These are phyloP conservation scores for Malassezia caprae DNA, from an alignment of 1,284 basidiomycete species.

Conservation along the genomic window DNA sequence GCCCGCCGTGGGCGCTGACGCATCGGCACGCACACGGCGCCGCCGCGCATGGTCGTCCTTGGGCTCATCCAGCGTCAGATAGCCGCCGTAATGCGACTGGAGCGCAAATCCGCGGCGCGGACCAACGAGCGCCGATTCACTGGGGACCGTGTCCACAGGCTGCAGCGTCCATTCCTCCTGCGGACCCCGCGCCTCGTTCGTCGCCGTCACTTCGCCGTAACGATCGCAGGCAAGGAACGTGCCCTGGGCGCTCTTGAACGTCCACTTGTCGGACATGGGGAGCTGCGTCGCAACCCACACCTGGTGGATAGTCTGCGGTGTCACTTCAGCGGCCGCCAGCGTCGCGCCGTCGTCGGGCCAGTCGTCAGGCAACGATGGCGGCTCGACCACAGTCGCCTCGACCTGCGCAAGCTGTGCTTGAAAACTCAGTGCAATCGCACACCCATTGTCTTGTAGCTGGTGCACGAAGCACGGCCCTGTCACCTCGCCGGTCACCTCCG, in stretches of 20 bases:
- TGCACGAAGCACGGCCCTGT: conserved; percentile 11
- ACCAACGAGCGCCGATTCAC: not conserved
- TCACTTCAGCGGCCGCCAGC: conserved; percentile 13
- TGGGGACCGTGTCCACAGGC: not conserved
- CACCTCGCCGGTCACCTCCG: conserved; percentile 2
- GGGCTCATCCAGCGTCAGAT: conserved; percentile 23
- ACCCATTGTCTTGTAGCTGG: not conserved
- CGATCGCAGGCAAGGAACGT: conserved; percentile 31
- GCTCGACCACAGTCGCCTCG: conserved; percentile 6
- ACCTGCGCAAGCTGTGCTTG: conserved; percentile 8
- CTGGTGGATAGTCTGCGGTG: conserved; percentile 33
- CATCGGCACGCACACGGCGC: conserved; percentile 26
- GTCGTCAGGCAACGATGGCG: conserved; percentile 1
- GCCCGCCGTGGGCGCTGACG: not conserved
- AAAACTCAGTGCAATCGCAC: conserved; percentile 5
- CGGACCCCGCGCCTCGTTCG: conserved; percentile 34
- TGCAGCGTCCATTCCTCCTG: conserved; percentile 36
- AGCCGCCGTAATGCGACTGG: conserved; percentile 25
- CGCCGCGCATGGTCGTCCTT: conserved; percentile 17
- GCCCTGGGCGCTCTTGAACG: conserved; percentile 32
- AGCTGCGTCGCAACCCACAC: conserved; percentile 31
- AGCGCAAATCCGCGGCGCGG: conserved; percentile 14
- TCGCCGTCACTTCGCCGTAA: conserved; percentile 22
- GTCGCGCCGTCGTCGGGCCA: conserved; percentile 10
- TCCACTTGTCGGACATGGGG: conserved; percentile 21